Percentiles rank a stretch among this genome's conserved stretches.
Conservation (phyloP, 2,329 filamentous ascomycete genomes). For the Fusarium ramigenum region DNA sequence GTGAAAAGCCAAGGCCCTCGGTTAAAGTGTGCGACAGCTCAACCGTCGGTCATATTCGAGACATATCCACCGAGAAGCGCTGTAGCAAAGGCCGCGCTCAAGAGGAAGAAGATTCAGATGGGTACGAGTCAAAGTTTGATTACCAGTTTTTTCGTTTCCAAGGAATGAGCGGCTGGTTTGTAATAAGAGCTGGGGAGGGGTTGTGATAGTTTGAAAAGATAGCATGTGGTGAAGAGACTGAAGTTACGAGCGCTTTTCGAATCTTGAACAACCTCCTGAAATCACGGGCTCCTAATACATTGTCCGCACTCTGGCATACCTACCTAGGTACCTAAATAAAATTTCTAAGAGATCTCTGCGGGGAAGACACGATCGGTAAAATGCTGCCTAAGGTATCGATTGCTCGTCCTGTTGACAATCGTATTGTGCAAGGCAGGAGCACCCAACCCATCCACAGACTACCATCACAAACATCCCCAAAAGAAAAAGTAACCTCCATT, state of each 20-base stretch:
- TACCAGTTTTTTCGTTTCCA: accelerated
- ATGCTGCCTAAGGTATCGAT: too few species aligned
- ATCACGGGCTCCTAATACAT: not conserved
- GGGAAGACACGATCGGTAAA: not conserved
- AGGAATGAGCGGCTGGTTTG: accelerated
- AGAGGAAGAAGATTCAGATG: too few species aligned
- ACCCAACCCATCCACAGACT: too few species aligned
- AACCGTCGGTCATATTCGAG: accelerated
- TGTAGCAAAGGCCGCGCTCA: accelerated
- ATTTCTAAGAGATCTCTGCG: too few species aligned
- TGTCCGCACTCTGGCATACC: too few species aligned
- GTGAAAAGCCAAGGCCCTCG: not conserved
- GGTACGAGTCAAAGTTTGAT: not conserved
- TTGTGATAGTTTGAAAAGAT: accelerated
- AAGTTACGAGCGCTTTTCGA: accelerated
- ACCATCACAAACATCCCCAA: not conserved
- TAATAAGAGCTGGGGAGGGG: accelerated
- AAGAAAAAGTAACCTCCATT: not conserved
- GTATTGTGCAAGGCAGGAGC: too few species aligned
- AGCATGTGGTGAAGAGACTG: not conserved
- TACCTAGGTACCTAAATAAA: too few species aligned
- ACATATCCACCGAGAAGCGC: not conserved
- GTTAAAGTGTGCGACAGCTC: not conserved
- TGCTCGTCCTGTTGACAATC: too few species aligned
- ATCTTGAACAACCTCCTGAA: accelerated